Base-by-base conservation (phyloP, 228 moss, liverwort and hornwort species). In the Sphagnum magellanicum region DNA sequence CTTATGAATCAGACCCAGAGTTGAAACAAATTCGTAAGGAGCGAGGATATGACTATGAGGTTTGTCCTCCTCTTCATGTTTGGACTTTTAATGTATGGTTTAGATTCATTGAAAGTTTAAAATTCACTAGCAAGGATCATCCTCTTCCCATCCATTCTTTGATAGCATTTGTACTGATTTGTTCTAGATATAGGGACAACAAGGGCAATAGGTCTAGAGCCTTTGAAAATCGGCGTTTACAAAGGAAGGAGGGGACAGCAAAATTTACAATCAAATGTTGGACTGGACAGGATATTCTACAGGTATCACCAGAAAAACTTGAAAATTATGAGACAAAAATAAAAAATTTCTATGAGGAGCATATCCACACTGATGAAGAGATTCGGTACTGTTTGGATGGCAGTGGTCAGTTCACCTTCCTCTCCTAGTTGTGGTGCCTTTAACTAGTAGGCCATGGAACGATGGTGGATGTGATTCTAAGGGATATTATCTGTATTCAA, bases 361-460 rank as follows among this genome's bases (percentile, higher is more conserved):
- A 97, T 63, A 82, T 97, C 52, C 97, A 97, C 62, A 89, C 87
- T 50, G 97, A 97, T 50, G 97, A 97, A 77, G 97, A 97, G 78
- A 97, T 97, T 67, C 83, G 97, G 75, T 97, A 97, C 67, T 90
- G 91, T 70, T 81, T 97, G 69, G 87, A 78, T 52, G 97, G 97
- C 59, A 86, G 90, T 77, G 97, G 92, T 92, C 57, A 76, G 92
- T 74, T 5, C 59, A n/a, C 51, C 13, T 50, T 53, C 60, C 50
- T 16, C 51, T 48, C 58, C 11, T 12, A 16, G 9, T 14, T 48
- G 6, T 15, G 15, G 58, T 4, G 50, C 52, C 5, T 50, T 17
- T 69, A 11, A 52, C 17, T 13, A 17, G 49, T 46, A 59, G 0
- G 51, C 63, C 7, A 8, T 16, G 4, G 8, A 55, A 68, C 53